A percentile compares a stretch with the other conserved stretches of the same genome.
Conservation (phyloP, 495 filamentous ascomycete genomes). For the Venustampulla echinocandica region DNA sequence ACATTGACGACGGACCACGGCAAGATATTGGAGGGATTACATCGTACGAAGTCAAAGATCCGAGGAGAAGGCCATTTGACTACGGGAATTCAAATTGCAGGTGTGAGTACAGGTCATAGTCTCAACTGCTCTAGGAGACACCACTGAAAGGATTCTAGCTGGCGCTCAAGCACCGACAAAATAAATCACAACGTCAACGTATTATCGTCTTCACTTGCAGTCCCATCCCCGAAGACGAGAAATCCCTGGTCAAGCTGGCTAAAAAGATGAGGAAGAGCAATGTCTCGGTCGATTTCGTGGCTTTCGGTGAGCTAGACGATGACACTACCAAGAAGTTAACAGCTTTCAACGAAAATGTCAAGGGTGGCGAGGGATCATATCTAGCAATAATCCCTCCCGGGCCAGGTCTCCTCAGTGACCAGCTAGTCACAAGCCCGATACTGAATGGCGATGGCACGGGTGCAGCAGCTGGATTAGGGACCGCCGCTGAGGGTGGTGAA, state of each 20-base stretch:
- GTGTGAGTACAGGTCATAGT: slow-evolving; percentile 51
- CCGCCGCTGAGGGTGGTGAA: slow-evolving; percentile 47
- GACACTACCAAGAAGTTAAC: slow-evolving; percentile 87
- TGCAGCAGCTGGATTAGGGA: slow-evolving; percentile 36
- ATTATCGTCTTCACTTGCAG: slow-evolving; percentile 95
- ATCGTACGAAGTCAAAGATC: slow-evolving; percentile 95
- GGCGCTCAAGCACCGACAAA: slow-evolving; percentile 95
- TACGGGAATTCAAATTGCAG: slow-evolving; percentile 89
- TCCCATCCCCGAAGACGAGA: slow-evolving; percentile 80
- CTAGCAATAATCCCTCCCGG: slow-evolving; percentile 86
- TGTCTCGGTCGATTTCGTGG: slow-evolving; percentile 84
- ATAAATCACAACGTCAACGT: slow-evolving; percentile 88
- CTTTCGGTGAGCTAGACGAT: slow-evolving; percentile 86
- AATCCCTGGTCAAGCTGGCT: slow-evolving; percentile 77
- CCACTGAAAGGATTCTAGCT: slow-evolving; percentile 43
- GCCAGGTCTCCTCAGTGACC: slow-evolving; percentile 81
- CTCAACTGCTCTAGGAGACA: neutral
- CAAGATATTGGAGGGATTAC: slow-evolving; percentile 86
- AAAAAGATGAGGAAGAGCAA: slow-evolving; percentile 98
- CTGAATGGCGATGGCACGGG: slow-evolving; percentile 64
- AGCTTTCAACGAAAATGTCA: slow-evolving; percentile 86
- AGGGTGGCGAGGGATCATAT: slow-evolving; percentile 80
- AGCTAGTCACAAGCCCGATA: slow-evolving; percentile 87
- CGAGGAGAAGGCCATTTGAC: slow-evolving; percentile 75
- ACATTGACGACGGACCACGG: slow-evolving; percentile 93